phyloP scores from a whole-genome alignment of 208 protist species.

The Trypanosoma scelopori region DNA sequence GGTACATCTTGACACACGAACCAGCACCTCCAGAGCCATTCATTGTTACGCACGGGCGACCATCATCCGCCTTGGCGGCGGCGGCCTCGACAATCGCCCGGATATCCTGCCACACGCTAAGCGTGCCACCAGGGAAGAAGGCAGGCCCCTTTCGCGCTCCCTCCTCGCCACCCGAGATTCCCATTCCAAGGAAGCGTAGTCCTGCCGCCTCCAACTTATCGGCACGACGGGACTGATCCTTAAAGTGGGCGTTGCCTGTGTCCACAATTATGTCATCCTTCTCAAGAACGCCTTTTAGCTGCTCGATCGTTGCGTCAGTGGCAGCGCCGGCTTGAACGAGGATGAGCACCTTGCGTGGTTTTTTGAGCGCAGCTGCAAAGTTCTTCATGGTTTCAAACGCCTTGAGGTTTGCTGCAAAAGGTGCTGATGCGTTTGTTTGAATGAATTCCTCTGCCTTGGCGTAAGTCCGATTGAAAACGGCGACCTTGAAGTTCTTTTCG shows the following conservation, averaged over 20 bases:
- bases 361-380: conserved; percentile 83
- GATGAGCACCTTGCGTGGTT: conserved; percentile 93
- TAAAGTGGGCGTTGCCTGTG: conserved; percentile 96
- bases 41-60: conserved; percentile 92
- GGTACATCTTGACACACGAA: conserved; percentile 99
- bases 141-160: conserved; percentile 98
- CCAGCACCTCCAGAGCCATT: conserved; percentile 97
- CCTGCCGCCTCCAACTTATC: conserved; percentile 81
- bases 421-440: conserved; percentile 44
- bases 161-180: conserved; percentile 99
- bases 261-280: conserved; percentile 96
- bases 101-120: conserved; percentile 91
- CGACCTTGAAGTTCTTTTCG: conserved; percentile 93
- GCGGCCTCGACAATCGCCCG: conserved; percentile 95
- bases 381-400: conserved; percentile 78
- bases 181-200: conserved; percentile 95
- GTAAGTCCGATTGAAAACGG: conserved; percentile 93
- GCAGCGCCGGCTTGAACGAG: conserved; percentile 96
- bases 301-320: conserved; percentile 95
- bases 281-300: conserved; percentile 78
- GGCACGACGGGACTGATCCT: conserved; percentile 92
- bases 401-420: conserved; percentile 63
- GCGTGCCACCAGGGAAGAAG: conserved; percentile 97
- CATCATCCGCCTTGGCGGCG: conserved; percentile 94
- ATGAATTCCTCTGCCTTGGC: conserved; percentile 89